Base-by-base conservation (phyloP, 2,329 filamentous ascomycete species). In the Fusarium mexicanum region DNA sequence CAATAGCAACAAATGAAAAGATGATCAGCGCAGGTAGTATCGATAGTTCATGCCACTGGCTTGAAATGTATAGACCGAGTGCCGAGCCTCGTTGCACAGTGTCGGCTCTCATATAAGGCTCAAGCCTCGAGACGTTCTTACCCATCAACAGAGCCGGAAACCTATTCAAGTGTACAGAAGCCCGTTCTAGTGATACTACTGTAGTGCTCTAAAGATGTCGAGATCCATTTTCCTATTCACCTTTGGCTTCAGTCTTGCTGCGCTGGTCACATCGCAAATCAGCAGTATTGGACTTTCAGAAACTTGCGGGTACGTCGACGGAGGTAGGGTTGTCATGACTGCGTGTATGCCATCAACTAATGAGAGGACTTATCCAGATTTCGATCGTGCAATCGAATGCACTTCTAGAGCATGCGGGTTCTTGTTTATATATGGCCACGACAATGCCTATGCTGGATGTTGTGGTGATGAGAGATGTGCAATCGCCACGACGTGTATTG, bases 401-500 rank as follows among this genome's bases (percentile, higher is more conserved):
- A 40, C 47, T 10, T 38, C 37, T 9, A 38, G 22, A 13, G 29
- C 47, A 17, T 75, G 69, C 26, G 69, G n/a, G 6, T 40, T 47
- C n/a, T 55, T 75, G 26, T n/a, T 14, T 29, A 33, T 65, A 35
- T 35, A 35, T 20, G 58, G 33, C 6, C 37, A 31, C 10, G 18
- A 14, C 10, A 41, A 35, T 20, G 33, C 8, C 18, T 43, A 67
- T 41, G 38, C 18, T 22, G 70, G 73, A 47, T 76, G 71, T 20
- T 76, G 70, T 9, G 33, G 46, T 17, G 41, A 35, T 26, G 13
- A 20, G 16, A n/a, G 26, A 11, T 75, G 70, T 51, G 44, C 9
- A 26, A 62, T 76, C 26, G 47, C 35, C 7, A 73, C 50, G 41
- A 26, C 48, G 3, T 75, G 72, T 46, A 59, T 69, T 13, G 67